A percentile compares a stretch with the other conserved stretches of the same genome.
Conservation (phyloP, 208 protist genomes). For the Trypanosoma mega region DNA sequence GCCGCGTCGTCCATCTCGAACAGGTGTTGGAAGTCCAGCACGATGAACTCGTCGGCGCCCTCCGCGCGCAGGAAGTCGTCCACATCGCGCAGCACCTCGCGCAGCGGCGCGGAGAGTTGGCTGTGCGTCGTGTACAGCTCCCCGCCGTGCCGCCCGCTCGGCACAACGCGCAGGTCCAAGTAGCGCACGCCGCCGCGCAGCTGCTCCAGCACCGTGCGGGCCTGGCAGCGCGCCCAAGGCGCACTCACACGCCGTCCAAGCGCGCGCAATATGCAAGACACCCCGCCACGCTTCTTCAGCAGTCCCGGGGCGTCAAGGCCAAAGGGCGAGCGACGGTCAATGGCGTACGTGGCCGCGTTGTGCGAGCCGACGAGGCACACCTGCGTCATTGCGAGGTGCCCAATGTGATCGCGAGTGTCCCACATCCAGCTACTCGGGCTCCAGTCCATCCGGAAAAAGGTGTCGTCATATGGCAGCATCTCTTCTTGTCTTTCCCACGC, state of each 20-base stretch:
- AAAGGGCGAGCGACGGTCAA: slow-evolving; percentile 29
- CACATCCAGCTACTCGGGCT: slow-evolving; percentile 41
- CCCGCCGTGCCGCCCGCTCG: neutral
- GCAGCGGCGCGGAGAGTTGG: slow-evolving; percentile 32
- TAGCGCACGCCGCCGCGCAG: slow-evolving; percentile 51
- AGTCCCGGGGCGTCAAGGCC: slow-evolving; percentile 35
- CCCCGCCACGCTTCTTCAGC: slow-evolving; percentile 8
- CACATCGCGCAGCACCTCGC: slow-evolving; percentile 27
- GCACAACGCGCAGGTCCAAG: slow-evolving; percentile 40
- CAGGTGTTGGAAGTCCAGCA: slow-evolving; percentile 62
- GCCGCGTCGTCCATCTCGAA: slow-evolving; percentile 18
- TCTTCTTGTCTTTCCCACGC: too few species aligned
- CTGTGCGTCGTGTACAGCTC: slow-evolving; percentile 41
- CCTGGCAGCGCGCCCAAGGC: slow-evolving; percentile 48
- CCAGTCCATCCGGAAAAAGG: slow-evolving; percentile 17
- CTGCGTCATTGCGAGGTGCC: slow-evolving; percentile 29
- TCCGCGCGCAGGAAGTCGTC: slow-evolving; percentile 28
- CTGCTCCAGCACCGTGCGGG: slow-evolving; percentile 42
- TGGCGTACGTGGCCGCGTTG: slow-evolving; percentile 42
- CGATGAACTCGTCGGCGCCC: slow-evolving; percentile 35
- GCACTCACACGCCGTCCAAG: slow-evolving; percentile 23
- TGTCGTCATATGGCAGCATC: slow-evolving; percentile 14
- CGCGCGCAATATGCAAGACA: slow-evolving; percentile 23
- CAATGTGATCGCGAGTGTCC: slow-evolving; percentile 32
- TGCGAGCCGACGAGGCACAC: slow-evolving; percentile 43